Base-by-base conservation (phyloP, 2,329 filamentous ascomycete species). In the Ophiostoma sp. region DNA sequence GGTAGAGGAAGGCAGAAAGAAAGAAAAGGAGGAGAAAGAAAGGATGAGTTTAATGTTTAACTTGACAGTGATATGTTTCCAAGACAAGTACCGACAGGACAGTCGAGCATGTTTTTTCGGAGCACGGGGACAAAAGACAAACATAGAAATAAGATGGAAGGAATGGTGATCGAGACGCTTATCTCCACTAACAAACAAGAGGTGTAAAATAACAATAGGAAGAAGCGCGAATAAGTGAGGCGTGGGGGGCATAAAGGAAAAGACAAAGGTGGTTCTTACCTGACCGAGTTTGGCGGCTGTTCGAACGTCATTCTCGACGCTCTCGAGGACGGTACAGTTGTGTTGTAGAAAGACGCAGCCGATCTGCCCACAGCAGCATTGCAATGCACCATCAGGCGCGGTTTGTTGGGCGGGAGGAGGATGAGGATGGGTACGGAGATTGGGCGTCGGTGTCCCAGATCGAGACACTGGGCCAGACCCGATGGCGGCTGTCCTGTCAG, bases 251-350 rank as follows among this genome's bases (percentile, higher is more conserved):
- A 15, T 2, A 11, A 25, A 11, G 28, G 59, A n/a, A 28, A 22
- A 33, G 25, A 28, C 19, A 22, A n/a, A 25, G 25, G 36, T 55
- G 22, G 6, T 12, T 50, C 93, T 80, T 91, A 98, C 95, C 92
- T 98, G 93, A 77, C 96, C 96, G 78, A 98, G 88, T 80, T 92
- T 88, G 68, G 94, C 96, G 55, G 96, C 96, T 70, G 90, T 93
- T 78, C 91, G 90, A 71, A 98, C 92, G 83, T 98, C 93, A 78
- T 91, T 92, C 83, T 98, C 95, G 76, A 98, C 87, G 75, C 89
- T 91, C 78, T 93, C 91, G 64, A 98, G 86, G 75, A 94, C 87
- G 63, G 88, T 87, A 81, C 90, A 91, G 83, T 95, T 98, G 83
- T 95, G 91, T 81, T 89, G 90, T 75, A 98, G 87, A 80, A 92